A percentile compares a stretch with the other conserved stretches of the same genome.
Evolutionary conservation across 1,284 basidiomycete species (phyloP).

Genomic region (Stygiomarasmius scandens): DNA sequence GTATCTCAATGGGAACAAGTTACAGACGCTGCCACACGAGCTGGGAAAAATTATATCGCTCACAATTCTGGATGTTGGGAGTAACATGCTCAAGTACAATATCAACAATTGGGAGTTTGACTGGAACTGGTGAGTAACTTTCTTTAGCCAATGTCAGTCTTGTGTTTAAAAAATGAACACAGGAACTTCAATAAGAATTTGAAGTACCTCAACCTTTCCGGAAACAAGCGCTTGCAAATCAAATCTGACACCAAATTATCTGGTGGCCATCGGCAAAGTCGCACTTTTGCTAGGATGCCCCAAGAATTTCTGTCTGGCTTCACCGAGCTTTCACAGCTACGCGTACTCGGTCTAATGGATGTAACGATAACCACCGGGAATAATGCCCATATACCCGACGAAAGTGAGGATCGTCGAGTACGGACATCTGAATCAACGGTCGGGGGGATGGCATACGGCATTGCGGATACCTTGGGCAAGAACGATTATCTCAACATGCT

Average conservation of each 20-base stretch:
- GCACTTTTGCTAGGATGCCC: constrained; percentile 4
- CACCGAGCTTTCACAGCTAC: constrained; percentile 79
- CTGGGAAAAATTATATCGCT: constrained; percentile 83
- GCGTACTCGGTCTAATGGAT: constrained; percentile 95
- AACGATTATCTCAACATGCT: constrained; percentile 86
- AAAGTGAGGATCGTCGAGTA: constrained; percentile 88
- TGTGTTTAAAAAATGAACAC: constrained; percentile 3
- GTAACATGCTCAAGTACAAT: constrained; percentile 96
- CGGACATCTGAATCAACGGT: constrained; percentile 92
- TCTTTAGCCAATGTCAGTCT: constrained; percentile 3
- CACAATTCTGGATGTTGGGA: constrained; percentile 89
- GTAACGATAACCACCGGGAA: constrained; percentile 76
- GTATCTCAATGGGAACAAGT: constrained; percentile 92
- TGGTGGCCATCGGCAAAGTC: constrained; percentile 24
- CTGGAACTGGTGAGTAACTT: constrained; percentile 89
- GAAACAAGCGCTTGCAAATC: constrained; percentile 54
- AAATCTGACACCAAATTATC: constrained; percentile 37
- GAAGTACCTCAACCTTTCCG: constrained; percentile 75
- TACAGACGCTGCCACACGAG: constrained; percentile 92
- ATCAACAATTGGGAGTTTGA: constrained; percentile 99
- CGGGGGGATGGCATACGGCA: constrained; percentile 94
- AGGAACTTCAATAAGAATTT: constrained; percentile 98
- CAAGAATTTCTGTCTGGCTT: constrained; percentile 73
- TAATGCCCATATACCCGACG: constrained; percentile 80
- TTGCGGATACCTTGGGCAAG: constrained; percentile 90